Conservation (phyloP, 208 protist genomes). For the Crithidia bombi region DNA sequence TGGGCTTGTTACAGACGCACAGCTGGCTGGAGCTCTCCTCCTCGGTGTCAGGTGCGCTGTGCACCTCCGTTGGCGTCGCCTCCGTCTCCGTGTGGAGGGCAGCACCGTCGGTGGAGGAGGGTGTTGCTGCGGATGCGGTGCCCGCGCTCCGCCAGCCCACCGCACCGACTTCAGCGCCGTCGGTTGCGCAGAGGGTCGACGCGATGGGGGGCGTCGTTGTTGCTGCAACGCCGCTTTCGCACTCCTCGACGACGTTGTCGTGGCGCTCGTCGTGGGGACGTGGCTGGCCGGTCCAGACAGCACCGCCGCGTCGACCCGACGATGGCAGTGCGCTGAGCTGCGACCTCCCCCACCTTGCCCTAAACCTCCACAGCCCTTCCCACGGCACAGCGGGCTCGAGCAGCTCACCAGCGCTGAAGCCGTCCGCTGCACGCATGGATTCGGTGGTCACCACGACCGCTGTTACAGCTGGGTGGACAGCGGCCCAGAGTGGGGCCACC, state of each 20-base stretch:
- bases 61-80: background rate
- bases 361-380: background rate
- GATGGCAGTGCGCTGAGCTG: conserved; percentile 2
- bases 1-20: background rate
- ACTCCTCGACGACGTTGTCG: background rate
- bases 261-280: background rate
- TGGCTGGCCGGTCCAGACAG: background rate
- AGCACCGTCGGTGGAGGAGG: background rate
- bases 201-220: too few species aligned
- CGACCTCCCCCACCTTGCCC: background rate
- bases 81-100: background rate
- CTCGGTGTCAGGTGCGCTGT: background rate
- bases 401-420: conserved; percentile 7
- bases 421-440: background rate
- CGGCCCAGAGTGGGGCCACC: too few species aligned
- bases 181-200: too few species aligned
- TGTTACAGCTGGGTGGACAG: too few species aligned
- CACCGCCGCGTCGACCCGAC: background rate
- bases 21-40: conserved; percentile 4
- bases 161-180: too few species aligned
- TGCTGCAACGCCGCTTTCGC: too few species aligned
- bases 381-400: background rate
- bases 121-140: background rate
- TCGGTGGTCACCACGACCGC: background rate
- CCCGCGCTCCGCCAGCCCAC: too few species aligned